Evolutionary conservation across 305 asterid genomes (phyloP).

Genomic region (Fraxinus latifolia): DNA sequence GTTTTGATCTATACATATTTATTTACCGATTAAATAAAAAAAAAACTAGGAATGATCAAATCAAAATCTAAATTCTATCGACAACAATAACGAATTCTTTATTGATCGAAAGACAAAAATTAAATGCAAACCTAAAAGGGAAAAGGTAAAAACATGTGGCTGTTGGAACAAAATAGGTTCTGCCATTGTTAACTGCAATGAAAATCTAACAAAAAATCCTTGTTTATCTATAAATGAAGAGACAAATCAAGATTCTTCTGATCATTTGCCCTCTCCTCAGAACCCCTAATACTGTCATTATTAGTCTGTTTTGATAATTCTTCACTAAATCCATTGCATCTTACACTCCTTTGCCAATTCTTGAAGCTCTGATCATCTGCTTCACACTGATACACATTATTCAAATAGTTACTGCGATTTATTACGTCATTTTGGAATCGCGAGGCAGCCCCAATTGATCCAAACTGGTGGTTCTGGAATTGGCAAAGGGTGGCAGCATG

Average conservation of each 20-base stretch:
- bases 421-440: constrained; percentile 16
- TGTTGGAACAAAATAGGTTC: neutral
- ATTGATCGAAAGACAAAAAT: neutral
- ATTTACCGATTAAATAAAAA: too few relatives aligned
- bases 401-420: constrained; percentile 1
- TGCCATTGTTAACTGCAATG: neutral
- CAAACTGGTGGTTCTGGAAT: constrained; percentile 16
- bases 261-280: constrained; percentile 15
- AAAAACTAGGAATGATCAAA: neutral
- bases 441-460: constrained; percentile 21
- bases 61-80: neutral
- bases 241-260: constrained; percentile 36
- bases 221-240: constrained; percentile 27
- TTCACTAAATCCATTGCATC: constrained; percentile 7
- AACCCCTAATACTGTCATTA: neutral
- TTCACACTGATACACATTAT: constrained; percentile 12
- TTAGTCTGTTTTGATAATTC: neutral
- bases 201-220: neutral
- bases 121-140: neutral
- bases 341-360: constrained; percentile 24
- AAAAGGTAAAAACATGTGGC: neutral
- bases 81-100: neutral
- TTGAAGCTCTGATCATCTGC: constrained; percentile 18
- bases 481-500: constrained; percentile 30
- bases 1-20: too few relatives aligned